A percentile compares a stretch with the other conserved stretches of the same genome.
Evolutionary conservation across 257 asterid species (phyloP).

Genomic region (Gardenia jasminoides): DNA sequence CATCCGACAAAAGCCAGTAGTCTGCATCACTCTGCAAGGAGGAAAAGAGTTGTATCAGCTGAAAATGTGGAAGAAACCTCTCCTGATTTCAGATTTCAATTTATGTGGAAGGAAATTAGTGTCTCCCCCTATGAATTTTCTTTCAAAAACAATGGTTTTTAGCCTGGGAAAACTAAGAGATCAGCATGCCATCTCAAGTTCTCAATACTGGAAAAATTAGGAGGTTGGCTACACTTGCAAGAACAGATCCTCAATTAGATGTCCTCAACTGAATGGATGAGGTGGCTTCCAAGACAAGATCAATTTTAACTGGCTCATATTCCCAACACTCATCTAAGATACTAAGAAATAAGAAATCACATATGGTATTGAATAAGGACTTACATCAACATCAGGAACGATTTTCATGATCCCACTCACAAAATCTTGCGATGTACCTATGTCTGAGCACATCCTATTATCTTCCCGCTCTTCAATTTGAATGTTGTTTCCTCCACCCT

Average conservation of each 20-base stretch:
- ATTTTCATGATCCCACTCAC: constrained; percentile 79
- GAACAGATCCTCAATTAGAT: background rate
- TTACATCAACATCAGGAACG: constrained; percentile 87
- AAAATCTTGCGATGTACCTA: constrained; percentile 69
- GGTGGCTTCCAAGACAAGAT: background rate
- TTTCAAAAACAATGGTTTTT: background rate
- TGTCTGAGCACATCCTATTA: constrained; percentile 49
- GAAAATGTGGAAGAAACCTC: background rate
- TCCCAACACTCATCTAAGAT: background rate
- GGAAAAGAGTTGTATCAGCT: background rate
- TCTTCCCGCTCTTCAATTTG: constrained; percentile 43
- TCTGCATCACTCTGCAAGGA: constrained; percentile 65
- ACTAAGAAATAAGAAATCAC: background rate
- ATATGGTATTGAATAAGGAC: constrained; percentile 25
- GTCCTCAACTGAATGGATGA: background rate
- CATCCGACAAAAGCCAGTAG: constrained; percentile 64
- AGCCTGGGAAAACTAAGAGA: background rate
- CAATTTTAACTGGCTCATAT: background rate
- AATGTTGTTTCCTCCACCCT: constrained; percentile 45
- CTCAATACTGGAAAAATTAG: background rate
- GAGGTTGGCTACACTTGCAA: background rate
- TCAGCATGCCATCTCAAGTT: background rate
- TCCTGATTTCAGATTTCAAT: background rate
- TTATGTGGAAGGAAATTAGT: background rate
- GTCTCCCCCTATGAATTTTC: background rate